Conservation (phyloP, 2,329 filamentous ascomycete genomes). For the Epichloe uncinata region DNA sequence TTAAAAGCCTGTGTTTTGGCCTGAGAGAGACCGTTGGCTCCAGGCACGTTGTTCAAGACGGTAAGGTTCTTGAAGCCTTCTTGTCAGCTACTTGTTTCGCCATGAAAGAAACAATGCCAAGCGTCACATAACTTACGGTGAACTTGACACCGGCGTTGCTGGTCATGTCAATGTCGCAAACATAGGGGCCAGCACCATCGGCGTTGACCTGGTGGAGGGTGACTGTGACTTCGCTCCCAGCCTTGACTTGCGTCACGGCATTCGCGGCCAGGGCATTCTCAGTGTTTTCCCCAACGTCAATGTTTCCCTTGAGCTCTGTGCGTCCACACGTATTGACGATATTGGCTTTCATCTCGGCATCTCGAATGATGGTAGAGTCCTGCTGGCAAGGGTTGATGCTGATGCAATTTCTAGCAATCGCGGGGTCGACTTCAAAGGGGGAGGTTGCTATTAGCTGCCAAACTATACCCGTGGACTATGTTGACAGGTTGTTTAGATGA, state of each 20-base stretch:
- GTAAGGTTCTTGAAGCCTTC: constrained; percentile 22
- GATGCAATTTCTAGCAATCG: constrained; percentile 48
- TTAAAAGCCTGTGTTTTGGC: constrained; percentile 42
- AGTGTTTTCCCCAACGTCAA: constrained; percentile 44
- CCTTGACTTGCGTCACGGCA: constrained; percentile 35
- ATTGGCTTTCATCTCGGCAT: constrained; percentile 38
- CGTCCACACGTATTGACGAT: constrained; percentile 48
- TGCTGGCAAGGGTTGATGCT: constrained; percentile 52
- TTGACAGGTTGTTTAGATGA: too few relatives aligned
- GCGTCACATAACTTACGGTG: not conserved
- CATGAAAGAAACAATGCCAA: not conserved
- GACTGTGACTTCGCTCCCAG: constrained; percentile 26
- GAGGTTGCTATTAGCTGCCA: not conserved
- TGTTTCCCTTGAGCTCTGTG: constrained; percentile 46
- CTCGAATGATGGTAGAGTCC: constrained; percentile 50
- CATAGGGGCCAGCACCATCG: constrained; percentile 29
- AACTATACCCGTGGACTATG: too few relatives aligned
- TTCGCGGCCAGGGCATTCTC: constrained; percentile 34
- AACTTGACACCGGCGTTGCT: constrained; percentile 23
- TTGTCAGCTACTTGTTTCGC: not conserved
- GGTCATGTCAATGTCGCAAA: constrained; percentile 38
- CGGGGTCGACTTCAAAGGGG: constrained; percentile 31
- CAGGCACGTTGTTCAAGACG: constrained; percentile 46
- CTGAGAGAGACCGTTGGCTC: constrained; percentile 42
- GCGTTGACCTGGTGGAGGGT: constrained; percentile 8